These are phyloP conservation scores for Cavenderia fasciculata DNA, from an alignment of 78 protist genomes.

Conservation along the genomic window DNA sequence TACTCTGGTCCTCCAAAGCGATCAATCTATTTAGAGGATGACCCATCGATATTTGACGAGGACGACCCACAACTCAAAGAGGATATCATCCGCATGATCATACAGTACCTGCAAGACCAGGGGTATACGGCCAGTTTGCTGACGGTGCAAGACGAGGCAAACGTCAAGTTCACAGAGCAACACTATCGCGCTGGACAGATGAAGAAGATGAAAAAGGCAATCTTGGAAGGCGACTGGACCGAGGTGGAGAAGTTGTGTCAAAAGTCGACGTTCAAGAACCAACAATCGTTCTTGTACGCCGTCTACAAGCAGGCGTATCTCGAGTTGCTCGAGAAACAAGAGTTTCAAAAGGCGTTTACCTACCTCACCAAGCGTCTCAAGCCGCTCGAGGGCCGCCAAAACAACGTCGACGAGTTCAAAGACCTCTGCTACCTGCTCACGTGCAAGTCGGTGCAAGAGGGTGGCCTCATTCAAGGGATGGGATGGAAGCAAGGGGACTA, in stretches of 20 bases:
- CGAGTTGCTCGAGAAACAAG: conserved; percentile 84
- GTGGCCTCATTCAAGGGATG: conserved; percentile 67
- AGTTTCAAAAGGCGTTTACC: conserved; percentile 81
- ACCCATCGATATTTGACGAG: conserved; percentile 43
- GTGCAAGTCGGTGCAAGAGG: conserved; percentile 80
- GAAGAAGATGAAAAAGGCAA: conserved; percentile 73
- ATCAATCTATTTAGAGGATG: conserved; percentile 58
- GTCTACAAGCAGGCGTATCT: conserved; percentile 89
- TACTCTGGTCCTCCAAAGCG: conserved; percentile 63
- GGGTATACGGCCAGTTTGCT: conserved; percentile 81
- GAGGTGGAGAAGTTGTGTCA: conserved; percentile 85
- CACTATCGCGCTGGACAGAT: conserved; percentile 3
- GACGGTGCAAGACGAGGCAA: conserved; percentile 89
- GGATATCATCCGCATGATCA: conserved; percentile 83
- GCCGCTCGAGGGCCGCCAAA: conserved; percentile 83
- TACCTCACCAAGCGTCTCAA: conserved; percentile 83
- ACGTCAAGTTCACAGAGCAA: conserved; percentile 56
- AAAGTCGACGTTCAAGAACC: conserved; percentile 12
- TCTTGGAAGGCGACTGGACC: conserved; percentile 88
- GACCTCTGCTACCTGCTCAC: conserved; percentile 89
- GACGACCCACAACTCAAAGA: conserved; percentile 58
- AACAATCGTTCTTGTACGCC: conserved; percentile 80
- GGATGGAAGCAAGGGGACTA: conserved; percentile 69
- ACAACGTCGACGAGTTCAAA: conserved; percentile 80
- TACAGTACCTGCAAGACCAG: conserved; percentile 85